Evolutionary conservation across 306 rosid species (phyloP), one percentile per base, ranked within the genome.

Genomic region (Clitoria ternatea): DNA sequence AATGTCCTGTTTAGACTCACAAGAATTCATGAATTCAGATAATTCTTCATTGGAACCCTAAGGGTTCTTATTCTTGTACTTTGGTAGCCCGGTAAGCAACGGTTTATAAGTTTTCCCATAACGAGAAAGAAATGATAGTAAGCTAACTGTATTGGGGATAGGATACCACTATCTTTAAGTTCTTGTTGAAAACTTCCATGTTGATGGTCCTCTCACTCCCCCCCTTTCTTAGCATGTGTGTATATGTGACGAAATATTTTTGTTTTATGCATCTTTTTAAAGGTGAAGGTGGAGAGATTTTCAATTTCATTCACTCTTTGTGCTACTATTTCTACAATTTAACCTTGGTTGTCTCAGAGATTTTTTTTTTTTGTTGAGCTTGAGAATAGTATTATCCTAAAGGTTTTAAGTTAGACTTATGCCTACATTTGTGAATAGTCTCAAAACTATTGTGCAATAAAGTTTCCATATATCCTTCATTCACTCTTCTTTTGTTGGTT

Each of bases 391-490:
- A 13, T 14, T 29, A 66, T 43, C n/a, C 55, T 17, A 24, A 64
- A 71, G 15, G 52, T 3, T 67, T 35, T 26, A 19, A 45, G 33
- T 23, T 47, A 33, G 75, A 33, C 35, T 64, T 18, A 42, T 77
- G 53, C 61, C 53, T 70, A 13, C 57, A 54, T 69, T 23, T 53
- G 6, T 68, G 63, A 77, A 50, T 61, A 20, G 17, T n/a, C 24
- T 50, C 35, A 37, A 47, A 62, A 15, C 43, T 17, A 7, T 15
- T 39, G 11, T 19, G 55, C 68, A 5, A 32, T 79, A 27, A 66
- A 74, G 53, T 69, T 35, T 74, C 20, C 32, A 45, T 60, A 75
- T 36, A 7, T 24, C 44, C 19, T 35, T 35, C 47, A 14, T 20
- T 61, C 43, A 15, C 60, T 48, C 17, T 26, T 72, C 9, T 5